These are phyloP conservation scores for Populus simonii DNA, from an alignment of 345 rosid genomes.

Conservation along the genomic window DNA sequence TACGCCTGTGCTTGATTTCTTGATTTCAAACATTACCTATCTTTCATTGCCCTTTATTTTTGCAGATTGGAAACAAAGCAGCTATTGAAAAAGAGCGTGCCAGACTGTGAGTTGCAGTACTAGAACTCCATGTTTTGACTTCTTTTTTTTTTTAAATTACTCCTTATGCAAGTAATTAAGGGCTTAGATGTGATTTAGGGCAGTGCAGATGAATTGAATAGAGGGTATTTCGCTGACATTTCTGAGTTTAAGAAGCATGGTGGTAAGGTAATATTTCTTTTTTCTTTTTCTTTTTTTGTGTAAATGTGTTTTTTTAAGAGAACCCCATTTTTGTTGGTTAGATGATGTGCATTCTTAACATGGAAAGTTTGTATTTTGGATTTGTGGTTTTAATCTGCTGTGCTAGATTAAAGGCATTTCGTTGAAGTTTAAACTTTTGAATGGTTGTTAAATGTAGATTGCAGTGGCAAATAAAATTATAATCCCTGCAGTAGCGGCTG, in stretches of 20 bases:
- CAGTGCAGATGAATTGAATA: slow-evolving; percentile 96
- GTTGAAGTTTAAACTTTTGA: neutral
- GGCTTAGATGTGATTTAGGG: slow-evolving; percentile 48
- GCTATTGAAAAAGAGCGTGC: slow-evolving; percentile 80
- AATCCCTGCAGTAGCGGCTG: slow-evolving; percentile 59
- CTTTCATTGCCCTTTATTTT: neutral
- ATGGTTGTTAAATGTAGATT: slow-evolving; percentile 43
- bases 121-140: neutral
- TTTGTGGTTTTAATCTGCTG: neutral
- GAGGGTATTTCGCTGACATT: slow-evolving; percentile 84
- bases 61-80: slow-evolving; percentile 65
- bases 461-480: slow-evolving; percentile 64
- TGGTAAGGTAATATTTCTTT: slow-evolving; percentile 69
- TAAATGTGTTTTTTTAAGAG: neutral
- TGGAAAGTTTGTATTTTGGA: too few species aligned
- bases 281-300: neutral
- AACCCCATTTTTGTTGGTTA: too few species aligned
- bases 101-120: slow-evolving; percentile 59
- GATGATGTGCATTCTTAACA: too few species aligned
- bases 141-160: neutral
- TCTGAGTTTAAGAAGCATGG: slow-evolving; percentile 71
- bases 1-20: neutral
- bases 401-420: neutral
- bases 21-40: neutral
- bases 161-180: neutral